Percentiles rank a stretch among this genome's conserved stretches.
Conservation (phyloP, 2,329 filamentous ascomycete species). For the Phialophora macrospora region DNA sequence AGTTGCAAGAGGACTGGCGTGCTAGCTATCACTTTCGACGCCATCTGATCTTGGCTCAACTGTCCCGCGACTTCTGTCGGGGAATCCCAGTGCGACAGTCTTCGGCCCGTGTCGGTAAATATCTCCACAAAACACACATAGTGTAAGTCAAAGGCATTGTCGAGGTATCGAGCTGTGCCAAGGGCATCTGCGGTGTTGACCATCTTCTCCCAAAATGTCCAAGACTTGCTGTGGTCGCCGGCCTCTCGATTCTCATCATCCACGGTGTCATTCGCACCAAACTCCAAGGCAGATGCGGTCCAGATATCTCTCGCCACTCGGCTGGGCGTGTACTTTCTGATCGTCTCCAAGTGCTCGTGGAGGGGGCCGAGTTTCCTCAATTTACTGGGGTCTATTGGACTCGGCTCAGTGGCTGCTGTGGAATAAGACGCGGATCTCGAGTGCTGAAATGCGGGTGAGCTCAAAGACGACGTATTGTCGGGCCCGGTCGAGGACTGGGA, state of each 20-base stretch:
- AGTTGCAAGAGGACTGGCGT: slow-evolving; percentile 4
- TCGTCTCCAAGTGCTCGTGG: slow-evolving; percentile 9
- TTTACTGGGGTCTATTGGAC: neutral
- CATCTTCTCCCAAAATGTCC: slow-evolving; percentile 11
- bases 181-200: slow-evolving; percentile 13
- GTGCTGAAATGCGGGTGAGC: neutral
- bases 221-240: neutral
- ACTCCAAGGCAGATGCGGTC: neutral
- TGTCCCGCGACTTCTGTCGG: neutral
- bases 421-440: slow-evolving; percentile 1
- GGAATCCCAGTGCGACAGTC: neutral
- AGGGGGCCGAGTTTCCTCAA: slow-evolving; percentile 3
- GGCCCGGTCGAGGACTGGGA: neutral
- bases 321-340: slow-evolving; percentile 5
- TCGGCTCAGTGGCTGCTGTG: slow-evolving; percentile 2
- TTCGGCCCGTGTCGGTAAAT: slow-evolving; percentile 1
- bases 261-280: neutral
- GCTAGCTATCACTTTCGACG: neutral
- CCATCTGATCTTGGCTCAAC: neutral
- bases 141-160: slow-evolving; percentile 10
- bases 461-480: neutral
- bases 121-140: slow-evolving; percentile 11
- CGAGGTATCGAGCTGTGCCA: slow-evolving; percentile 1
- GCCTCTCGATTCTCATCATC: neutral
- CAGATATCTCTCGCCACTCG: neutral